Conservation (phyloP, 2,329 filamentous ascomycete species). For the Colletotrichum nymphaeae region DNA sequence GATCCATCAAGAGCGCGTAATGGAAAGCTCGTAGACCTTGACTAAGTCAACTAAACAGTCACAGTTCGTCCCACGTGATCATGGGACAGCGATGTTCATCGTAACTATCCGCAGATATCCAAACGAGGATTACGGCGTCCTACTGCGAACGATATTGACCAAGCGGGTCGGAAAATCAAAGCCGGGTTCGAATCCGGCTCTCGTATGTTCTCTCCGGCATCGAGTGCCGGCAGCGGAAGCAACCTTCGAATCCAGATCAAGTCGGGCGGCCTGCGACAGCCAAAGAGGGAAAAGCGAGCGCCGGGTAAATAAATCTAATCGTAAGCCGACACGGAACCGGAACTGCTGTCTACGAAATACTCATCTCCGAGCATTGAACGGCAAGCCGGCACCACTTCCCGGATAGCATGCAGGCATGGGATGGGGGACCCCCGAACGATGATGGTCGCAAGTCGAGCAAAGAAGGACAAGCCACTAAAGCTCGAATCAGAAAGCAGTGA, state of each 20-base stretch:
- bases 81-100: no score
- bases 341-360: not conserved
- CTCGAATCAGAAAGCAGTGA: not conserved
- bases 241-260: not conserved
- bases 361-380: conserved; percentile 3
- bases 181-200: not conserved
- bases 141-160: no score
- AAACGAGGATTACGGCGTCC: no score
- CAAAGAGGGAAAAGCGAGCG: not conserved
- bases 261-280: not conserved
- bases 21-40: no score
- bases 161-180: not conserved
- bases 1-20: no score
- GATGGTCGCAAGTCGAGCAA: no score
- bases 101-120: no score
- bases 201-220: not conserved
- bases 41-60: no score
- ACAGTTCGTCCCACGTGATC: no score
- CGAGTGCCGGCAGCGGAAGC: not conserved
- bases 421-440: not conserved
- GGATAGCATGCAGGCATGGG: not conserved
- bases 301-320: not conserved
- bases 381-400: conserved; percentile 3
- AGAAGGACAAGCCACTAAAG: no score
- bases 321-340: conserved; percentile 19